Base-by-base conservation (phyloP, 2,329 filamentous ascomycete species). In the Drechslerella dactyloides region DNA sequence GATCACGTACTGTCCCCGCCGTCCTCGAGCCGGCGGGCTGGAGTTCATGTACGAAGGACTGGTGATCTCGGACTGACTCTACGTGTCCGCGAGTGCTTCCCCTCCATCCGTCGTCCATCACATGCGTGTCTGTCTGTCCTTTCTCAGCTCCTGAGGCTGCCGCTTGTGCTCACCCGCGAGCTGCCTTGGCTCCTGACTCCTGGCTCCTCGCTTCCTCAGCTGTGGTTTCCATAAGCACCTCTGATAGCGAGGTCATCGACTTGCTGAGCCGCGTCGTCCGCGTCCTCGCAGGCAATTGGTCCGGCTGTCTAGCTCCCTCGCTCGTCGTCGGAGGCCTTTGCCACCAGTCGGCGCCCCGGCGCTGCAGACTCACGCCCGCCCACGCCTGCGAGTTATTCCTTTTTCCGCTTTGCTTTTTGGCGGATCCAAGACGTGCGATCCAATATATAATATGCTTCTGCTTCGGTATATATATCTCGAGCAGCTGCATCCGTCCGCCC, bases 401-500 rank as follows among this genome's bases (percentile, higher is more conserved):
- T 59, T 46, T 59, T 59, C 56, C 13, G 3, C 4, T 42, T 42
- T 42, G 37, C 37, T 42, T 42, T 42, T 54, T 62, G 58, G 51
- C 3, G 13, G 57, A 42, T 37, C 33, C 33, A 37, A 13, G n/a
- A n/a, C n/a, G n/a, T n/a, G n/a, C n/a, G n/a, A n/a, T n/a, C n/a
- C n/a, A n/a, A n/a, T n/a, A n/a, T n/a, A n/a, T n/a, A n/a, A n/a
- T n/a, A n/a, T n/a, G n/a, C n/a, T n/a, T n/a, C n/a, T n/a, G n/a
- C n/a, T n/a, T n/a, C n/a, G 27, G 8, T 8, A 42, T 42, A 42
- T 62, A 62, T 53, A 62, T 57, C 27, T 65, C 53, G 46, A 65
- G 61, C 13, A 52, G 19, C 61, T 58, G 61, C 61, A 65, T 53
- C 61, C 61, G 57, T 58, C 44, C 61, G 57, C 53, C 61, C 53